phyloP scores from a whole-genome alignment of 164 flowering plant genomes.

The Dillenia suffruticosa region DNA sequence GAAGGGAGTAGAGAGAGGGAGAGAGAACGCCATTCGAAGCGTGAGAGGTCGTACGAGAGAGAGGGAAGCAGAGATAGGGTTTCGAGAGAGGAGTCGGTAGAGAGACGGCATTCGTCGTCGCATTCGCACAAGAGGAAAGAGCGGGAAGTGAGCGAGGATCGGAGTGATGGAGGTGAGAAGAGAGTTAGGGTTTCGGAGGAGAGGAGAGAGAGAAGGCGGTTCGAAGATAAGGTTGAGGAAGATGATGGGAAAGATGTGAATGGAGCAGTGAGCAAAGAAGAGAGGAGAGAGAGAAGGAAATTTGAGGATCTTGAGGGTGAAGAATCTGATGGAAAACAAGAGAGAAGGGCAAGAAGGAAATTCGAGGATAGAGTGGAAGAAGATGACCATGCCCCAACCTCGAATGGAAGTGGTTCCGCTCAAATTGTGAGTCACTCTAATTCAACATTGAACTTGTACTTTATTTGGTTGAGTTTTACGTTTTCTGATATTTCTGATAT shows the following conservation, averaged over 20 bases:
- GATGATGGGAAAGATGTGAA: constrained; percentile 13
- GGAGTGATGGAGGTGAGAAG: constrained; percentile 35
- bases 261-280: constrained; percentile 10
- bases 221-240: constrained; percentile 18
- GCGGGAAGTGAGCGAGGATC: constrained; percentile 48
- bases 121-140: constrained; percentile 57
- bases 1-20: constrained; percentile 6
- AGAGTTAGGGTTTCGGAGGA: constrained; percentile 40
- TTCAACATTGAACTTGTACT: no score
- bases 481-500: no score
- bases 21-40: constrained; percentile 16
- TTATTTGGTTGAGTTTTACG: no score
- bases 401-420: constrained; percentile 28
- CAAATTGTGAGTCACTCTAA: constrained; percentile 42
- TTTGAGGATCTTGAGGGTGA: constrained; percentile 9
- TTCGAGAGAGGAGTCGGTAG: constrained; percentile 16
- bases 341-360: constrained; percentile 30
- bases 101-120: constrained; percentile 11
- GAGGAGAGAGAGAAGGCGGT: constrained; percentile 31
- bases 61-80: constrained; percentile 29
- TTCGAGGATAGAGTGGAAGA: constrained; percentile 33
- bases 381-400: constrained; percentile 2
- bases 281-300: constrained; percentile 10
- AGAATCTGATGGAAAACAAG: constrained; percentile 6
- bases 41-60: constrained; percentile 27